Percentiles rank a stretch among this genome's conserved stretches.
Evolutionary conservation across 2,329 filamentous ascomycete genomes (phyloP).

Genomic region (Nigrospora oryzae): DNA sequence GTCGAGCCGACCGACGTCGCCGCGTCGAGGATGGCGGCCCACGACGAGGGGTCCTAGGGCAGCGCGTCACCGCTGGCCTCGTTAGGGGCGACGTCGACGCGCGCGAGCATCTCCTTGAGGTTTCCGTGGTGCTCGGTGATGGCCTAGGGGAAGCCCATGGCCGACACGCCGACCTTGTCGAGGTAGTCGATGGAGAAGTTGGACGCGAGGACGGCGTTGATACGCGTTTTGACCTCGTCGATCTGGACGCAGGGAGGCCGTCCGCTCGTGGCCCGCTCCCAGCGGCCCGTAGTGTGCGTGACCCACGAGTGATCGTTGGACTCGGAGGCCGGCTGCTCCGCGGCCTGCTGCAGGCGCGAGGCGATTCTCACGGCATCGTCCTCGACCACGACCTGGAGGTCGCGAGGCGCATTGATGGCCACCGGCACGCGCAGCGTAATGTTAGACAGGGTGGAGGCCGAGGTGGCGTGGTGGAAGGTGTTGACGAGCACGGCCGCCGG

Average conservation of each 20-base stretch:
- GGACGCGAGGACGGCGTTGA: slow-evolving; percentile 15
- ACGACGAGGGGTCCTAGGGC: slow-evolving; percentile 13
- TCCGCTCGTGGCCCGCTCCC: neutral
- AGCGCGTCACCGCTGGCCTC: neutral
- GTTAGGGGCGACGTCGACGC: slow-evolving; percentile 24
- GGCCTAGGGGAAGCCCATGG: slow-evolving; percentile 31
- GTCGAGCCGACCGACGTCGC: slow-evolving; percentile 32
- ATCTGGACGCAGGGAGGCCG: slow-evolving; percentile 10
- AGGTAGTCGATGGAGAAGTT: slow-evolving; percentile 29
- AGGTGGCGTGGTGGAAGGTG: slow-evolving; percentile 22
- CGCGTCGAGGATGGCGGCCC: slow-evolving; percentile 30
- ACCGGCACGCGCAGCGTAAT: slow-evolving; percentile 26
- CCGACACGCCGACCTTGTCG: slow-evolving; percentile 26
- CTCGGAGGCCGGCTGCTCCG: too few species aligned
- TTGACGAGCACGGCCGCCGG: slow-evolving; percentile 32
- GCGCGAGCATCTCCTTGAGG: slow-evolving; percentile 28
- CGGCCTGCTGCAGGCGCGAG: slow-evolving; percentile 12
- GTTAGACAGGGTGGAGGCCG: slow-evolving; percentile 6
- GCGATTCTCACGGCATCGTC: slow-evolving; percentile 20
- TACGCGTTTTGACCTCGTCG: slow-evolving; percentile 15
- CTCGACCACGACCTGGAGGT: slow-evolving; percentile 26
- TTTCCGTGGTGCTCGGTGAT: slow-evolving; percentile 28
- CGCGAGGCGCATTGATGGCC: slow-evolving; percentile 13
- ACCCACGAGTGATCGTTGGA: slow-evolving; percentile 15
- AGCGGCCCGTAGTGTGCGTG: slow-evolving; percentile 15